A percentile compares a stretch with the other conserved stretches of the same genome.
Evolutionary conservation across 2,329 filamentous ascomycete species (phyloP).

Genomic region (Thielaviopsis populi): DNA sequence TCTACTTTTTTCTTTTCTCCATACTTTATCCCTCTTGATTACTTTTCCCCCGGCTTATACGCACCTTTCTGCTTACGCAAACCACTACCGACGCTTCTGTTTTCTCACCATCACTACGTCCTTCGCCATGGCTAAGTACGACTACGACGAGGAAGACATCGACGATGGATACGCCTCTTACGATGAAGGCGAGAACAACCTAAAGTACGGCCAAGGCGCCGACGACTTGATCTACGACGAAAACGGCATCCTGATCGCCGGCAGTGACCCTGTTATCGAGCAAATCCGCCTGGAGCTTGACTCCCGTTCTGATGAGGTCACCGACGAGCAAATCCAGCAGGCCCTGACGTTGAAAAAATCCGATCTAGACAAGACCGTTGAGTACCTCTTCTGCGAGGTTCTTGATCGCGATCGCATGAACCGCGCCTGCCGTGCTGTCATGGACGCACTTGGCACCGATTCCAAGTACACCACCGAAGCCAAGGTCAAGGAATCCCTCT

Average conservation of each 20-base stretch:
- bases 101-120: background rate
- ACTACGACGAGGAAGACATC: constrained; percentile 24
- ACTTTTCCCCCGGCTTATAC: background rate
- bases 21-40: background rate
- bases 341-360: background rate
- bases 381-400: constrained; percentile 10
- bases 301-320: constrained; percentile 12
- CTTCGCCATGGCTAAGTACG: constrained; percentile 14
- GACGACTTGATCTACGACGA: constrained; percentile 7
- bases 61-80: background rate
- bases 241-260: background rate
- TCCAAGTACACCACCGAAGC: constrained; percentile 34
- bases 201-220: background rate
- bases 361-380: background rate
- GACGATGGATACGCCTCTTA: constrained; percentile 30
- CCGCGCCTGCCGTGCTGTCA: background rate
- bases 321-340: constrained; percentile 10
- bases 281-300: constrained; percentile 9
- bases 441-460: constrained; percentile 32
- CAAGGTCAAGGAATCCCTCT: constrained; percentile 69
- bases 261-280: background rate
- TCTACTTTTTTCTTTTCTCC: background rate
- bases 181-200: constrained; percentile 27
- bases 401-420: constrained; percentile 12
- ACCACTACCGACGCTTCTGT: background rate